These are phyloP conservation scores for Pirum gemmata DNA, from an alignment of 78 protist genomes.

Conservation along the genomic window DNA sequence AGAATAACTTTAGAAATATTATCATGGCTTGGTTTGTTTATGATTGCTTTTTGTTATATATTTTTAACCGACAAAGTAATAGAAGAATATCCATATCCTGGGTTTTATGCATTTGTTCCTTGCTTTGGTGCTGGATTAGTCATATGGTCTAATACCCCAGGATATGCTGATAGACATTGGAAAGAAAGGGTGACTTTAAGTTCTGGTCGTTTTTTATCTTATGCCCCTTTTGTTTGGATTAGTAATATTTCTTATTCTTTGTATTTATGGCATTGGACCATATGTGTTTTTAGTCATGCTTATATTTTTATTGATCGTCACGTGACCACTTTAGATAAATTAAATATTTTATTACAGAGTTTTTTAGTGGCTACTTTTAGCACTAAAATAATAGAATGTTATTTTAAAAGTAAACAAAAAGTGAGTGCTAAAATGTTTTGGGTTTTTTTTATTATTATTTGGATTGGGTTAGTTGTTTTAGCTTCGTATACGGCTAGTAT, in stretches of 20 bases:
- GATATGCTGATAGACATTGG: too few species aligned
- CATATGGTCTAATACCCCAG: too few species aligned
- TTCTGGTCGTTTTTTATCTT: not conserved
- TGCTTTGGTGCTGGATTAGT: too few species aligned
- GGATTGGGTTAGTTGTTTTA: not conserved
- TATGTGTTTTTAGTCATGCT: not conserved
- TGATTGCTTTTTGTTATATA: too few species aligned
- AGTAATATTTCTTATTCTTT: not conserved
- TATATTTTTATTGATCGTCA: not conserved
- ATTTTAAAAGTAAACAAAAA: too few species aligned
- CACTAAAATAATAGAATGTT: too few species aligned
- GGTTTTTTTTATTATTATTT: not conserved
- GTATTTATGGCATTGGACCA: not conserved
- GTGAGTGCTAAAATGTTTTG: not conserved
- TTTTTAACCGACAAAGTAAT: too few species aligned
- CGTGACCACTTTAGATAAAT: not conserved
- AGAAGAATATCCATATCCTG: too few species aligned
- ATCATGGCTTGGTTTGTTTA: too few species aligned
- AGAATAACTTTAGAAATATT: too few species aligned
- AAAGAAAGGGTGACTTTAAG: not conserved
- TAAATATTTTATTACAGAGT: not conserved
- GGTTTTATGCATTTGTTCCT: too few species aligned
- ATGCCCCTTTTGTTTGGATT: not conserved
- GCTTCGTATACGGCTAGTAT: not conserved
- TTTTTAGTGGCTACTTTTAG: not conserved